Base-by-base conservation (phyloP, 2,329 filamentous ascomycete species). In the Moelleriella libera region DNA sequence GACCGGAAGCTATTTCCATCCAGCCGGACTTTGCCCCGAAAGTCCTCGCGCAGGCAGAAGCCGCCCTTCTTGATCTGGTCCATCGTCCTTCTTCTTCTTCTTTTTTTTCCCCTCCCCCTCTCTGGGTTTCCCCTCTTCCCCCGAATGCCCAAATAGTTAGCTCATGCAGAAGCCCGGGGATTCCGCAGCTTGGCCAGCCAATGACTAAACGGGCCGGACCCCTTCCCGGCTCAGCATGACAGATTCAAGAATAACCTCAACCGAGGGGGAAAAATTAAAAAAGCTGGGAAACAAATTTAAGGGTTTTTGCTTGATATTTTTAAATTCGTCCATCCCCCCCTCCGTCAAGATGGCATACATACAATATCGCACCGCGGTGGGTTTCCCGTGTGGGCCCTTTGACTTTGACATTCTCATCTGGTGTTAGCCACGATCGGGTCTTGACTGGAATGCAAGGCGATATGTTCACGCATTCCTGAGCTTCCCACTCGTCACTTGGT, bases 391-490 rank as follows among this genome's bases (percentile, higher is more conserved):
- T 34, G 40, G 14, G 40, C 11, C 40, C 10, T 10, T 12, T 12
- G 14, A 10, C 7, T 49, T 40, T 49, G 45, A 47, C 45, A 37
- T 29, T 44, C 45, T 49, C 48, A 46, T 46, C 48, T 41, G 41
- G 30, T 30, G 40, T 41, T 31, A 45, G 34, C 47, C 32, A 47
- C 34, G 48, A 41, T 46, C 40, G 40, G 42, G 41, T 44, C 41
- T 41, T 14, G 48, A 49, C 50, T 51, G 50, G 50, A 51, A 51
- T 51, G 50, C 44, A 40, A 43, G 45, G 43, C 50, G 49, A 44
- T 41, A 48, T 50, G 42, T 49, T 47, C 47, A 48, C 45, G 43
- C 47, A 51, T 51, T 51, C 47, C 50, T 49, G 44, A 40, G 41
- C 34, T 43, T 51, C 34, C 48, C 48, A 49, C 45, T 45, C 47